Percentiles rank a stretch among this genome's conserved stretches.
Evolutionary conservation across 768 basidiomycete genomes (phyloP).

Genomic region (Strobilomyces dryophilus): DNA sequence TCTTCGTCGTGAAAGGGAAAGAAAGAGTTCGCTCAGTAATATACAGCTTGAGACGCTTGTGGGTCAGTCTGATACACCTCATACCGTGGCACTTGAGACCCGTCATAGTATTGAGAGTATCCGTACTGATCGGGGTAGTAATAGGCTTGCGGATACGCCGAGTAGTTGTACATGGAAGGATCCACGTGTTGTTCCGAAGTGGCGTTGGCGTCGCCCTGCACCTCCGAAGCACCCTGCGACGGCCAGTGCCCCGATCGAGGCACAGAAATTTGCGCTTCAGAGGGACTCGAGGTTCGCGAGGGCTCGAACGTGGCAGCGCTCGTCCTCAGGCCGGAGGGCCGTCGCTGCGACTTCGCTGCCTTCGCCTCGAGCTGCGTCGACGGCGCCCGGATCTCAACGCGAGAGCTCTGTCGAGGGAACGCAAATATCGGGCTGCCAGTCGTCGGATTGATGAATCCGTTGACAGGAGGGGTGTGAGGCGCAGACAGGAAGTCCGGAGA

Average conservation of each 20-base stretch:
- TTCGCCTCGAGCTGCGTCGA: conserved; percentile 25
- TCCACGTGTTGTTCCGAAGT: conserved; percentile 29
- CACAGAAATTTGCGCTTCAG: conserved; percentile 8
- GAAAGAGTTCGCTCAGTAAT: conserved; percentile 45
- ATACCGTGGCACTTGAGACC: conserved; percentile 61
- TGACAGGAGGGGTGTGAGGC: conserved; percentile 57
- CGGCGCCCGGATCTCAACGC: conserved; percentile 72
- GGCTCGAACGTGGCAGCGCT: conserved; percentile 51
- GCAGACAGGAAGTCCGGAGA: conserved; percentile 63
- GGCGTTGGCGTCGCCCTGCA: conserved; percentile 14
- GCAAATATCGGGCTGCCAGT: conserved; percentile 71
- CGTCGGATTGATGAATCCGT: conserved; percentile 60
- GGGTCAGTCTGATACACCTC: conserved; percentile 60
- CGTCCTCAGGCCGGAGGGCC: conserved; percentile 45
- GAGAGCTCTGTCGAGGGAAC: conserved; percentile 66
- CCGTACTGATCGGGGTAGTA: conserved; percentile 69
- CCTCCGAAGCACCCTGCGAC: conserved; percentile 7
- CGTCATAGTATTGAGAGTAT: conserved; percentile 66
- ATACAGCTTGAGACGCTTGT: conserved; percentile 47
- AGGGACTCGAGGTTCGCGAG: conserved; percentile 29
- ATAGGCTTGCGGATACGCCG: conserved; percentile 56
- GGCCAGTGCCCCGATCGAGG: conserved; percentile 13
- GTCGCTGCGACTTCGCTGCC: conserved; percentile 22
- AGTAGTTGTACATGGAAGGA: conserved; percentile 47
- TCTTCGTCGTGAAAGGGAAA: conserved; percentile 3